Base-by-base conservation (phyloP, 2,329 filamentous ascomycete species). In the Hymenoscyphus repandus region DNA sequence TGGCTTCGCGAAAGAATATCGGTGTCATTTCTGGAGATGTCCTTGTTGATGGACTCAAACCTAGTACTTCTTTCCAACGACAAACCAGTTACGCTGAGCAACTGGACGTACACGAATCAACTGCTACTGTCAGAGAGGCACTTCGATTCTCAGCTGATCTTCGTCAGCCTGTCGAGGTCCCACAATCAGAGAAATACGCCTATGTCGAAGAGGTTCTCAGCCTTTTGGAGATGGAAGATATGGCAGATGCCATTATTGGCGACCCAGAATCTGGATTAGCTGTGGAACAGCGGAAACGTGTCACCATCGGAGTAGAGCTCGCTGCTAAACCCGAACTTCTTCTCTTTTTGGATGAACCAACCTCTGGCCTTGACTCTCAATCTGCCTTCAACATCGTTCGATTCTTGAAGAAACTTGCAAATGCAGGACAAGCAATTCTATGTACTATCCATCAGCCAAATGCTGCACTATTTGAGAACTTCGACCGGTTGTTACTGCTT, bases 391-490 rank as follows among this genome's bases (percentile, higher is more conserved):
- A 81, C 59, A 82, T 82, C 48, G 76, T 81, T 38, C 74, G 77
- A 47, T 80, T 82, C 69, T 68, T 82, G 17, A 74, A 74, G 34
- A 82, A 81, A 61, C 69, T 82, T 2, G 75, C 78, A 57, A 69
- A 72, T 47, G 80, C 80, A 20, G 84, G 83, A 1, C 83, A 87
- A 61, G 83, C 83, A 17, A 82, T 88, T 57, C 70, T 87, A 1
- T 86, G 82, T 62, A 87, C 83, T 0, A 86, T 87, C 47, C 83
- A 87, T 69, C 84, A 87, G 58, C 83, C 83, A 0, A 85, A 82
- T 45, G 79, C 80, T n/a, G 78, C 82, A 1, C 70, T 87, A 0
- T 86, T 88, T 58, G 82, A 86, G 61, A 78, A 84, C 59, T 88
- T 88, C 55, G 83, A 87, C 62, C 74, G 82, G 33, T 70, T 88